Evolutionary conservation across 2,329 filamentous ascomycete genomes (phyloP), one percentile per base, ranked within the genome.

Genomic region (Beauveria medogensis): DNA sequence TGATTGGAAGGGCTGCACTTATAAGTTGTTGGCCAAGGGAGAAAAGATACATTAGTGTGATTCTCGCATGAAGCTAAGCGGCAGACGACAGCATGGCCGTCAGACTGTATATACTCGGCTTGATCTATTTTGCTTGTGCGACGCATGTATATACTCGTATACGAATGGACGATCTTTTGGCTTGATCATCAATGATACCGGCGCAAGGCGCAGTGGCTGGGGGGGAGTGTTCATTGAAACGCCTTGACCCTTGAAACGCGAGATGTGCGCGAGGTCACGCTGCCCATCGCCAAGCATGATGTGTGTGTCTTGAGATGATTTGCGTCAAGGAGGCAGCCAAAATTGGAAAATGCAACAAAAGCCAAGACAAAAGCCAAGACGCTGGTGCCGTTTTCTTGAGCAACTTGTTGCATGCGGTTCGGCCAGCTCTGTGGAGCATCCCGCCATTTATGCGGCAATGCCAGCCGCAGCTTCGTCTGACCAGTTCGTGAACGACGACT

Each of bases 1-100:
- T 41, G 65, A 68, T 24, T 68, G 66, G 67, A 63, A 67, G 43
- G 61, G 63, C 6, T 68, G 67, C 22, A 59, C 65, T 3, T 67
- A 66, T 34, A 66, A 58, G 28, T n/a, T 34, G 10, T 40, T 60
- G 30, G 30, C 20, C 16, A 52, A 48, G 5, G 59, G 59, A 40
- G 40, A 61, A 20, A 61, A 53, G 26, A 61, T 61, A 37, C 59
- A 44, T 16, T 50, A 52, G 24, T 34, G 9, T 20, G 9, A 2
- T 9, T 30, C 10, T 8, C 3, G n/a, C 5, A 6, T 47, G 41
- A 46, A 18, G 24, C 26, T 46, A 37, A 16, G 41, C 20, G n/a
- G 20, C 26, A 16, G 18, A 47, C 18, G 28, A 37, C 43, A 40
- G 43, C 43, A 47, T 24, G 20, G 14, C 18, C 22, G 28, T 18